Percentiles rank a stretch among this genome's conserved stretches.
Conservation (phyloP, 2,329 filamentous ascomycete genomes). For the Cladosporium velox region DNA sequence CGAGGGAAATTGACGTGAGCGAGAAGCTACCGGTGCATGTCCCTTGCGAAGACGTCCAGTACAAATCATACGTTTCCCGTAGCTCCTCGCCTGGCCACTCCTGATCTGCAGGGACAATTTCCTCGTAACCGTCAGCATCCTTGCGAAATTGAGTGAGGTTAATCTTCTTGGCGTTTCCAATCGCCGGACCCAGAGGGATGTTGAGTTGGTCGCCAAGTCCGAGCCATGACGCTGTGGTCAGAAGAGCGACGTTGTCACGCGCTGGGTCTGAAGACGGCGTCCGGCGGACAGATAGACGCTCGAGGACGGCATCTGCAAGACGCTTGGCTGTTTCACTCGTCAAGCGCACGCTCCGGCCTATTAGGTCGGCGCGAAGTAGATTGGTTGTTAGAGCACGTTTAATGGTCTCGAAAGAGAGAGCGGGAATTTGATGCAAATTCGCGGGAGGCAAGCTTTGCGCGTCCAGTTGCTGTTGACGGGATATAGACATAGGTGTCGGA, state of each 20-base stretch:
- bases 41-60: constrained; percentile 43
- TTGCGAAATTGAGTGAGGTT: constrained; percentile 46
- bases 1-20: constrained; percentile 42
- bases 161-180: constrained; percentile 40
- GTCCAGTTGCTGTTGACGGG: background rate
- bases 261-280: constrained; percentile 35
- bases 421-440: background rate
- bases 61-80: constrained; percentile 48
- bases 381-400: constrained; percentile 50
- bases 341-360: constrained; percentile 42
- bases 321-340: constrained; percentile 50
- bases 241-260: constrained; percentile 40
- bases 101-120: constrained; percentile 31
- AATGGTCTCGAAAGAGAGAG: constrained; percentile 38
- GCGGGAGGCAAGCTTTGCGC: background rate
- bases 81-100: constrained; percentile 36
- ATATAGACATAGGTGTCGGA: background rate
- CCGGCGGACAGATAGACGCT: constrained; percentile 39
- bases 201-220: constrained; percentile 36
- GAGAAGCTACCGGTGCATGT: constrained; percentile 46
- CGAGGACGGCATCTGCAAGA: constrained; percentile 48
- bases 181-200: constrained; percentile 41
- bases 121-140: constrained; percentile 36
- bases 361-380: constrained; percentile 48
- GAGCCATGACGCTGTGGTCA: constrained; percentile 48